A percentile compares a stretch with the other conserved stretches of the same genome.
Evolutionary conservation across 2,329 filamentous ascomycete species (phyloP).

Genomic region (Ciborinia camelliae): DNA sequence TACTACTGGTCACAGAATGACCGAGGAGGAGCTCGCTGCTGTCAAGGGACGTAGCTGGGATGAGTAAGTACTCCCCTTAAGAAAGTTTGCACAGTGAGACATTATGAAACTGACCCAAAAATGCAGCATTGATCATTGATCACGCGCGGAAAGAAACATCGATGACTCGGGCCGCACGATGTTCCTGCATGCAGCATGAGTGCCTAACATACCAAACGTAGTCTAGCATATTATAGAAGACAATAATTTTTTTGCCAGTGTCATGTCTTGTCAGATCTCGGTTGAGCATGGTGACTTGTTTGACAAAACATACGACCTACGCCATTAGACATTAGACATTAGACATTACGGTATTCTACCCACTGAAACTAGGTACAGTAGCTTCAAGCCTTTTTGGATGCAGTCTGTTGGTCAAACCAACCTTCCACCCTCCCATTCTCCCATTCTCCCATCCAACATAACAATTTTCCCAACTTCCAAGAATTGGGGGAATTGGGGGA

Average conservation of each 20-base stretch:
- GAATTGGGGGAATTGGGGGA: constrained; percentile 6
- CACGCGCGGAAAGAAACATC: constrained; percentile 26
- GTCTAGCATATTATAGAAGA: constrained; percentile 15
- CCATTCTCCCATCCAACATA: not conserved
- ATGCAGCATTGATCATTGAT: constrained; percentile 38
- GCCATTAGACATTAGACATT: constrained; percentile 15
- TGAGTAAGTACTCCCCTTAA: constrained; percentile 51
- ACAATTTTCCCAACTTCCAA: constrained; percentile 16
- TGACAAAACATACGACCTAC: constrained; percentile 18
- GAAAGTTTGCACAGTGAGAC: constrained; percentile 24
- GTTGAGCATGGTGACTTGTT: constrained; percentile 19
- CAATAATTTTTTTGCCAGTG: constrained; percentile 3
- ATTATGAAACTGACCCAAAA: constrained; percentile 33
- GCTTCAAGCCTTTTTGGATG: not conserved
- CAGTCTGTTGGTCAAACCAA: constrained; percentile 9
- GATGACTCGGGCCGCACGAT: constrained; percentile 22
- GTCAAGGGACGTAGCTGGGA: constrained; percentile 93
- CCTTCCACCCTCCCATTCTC: too few relatives aligned
- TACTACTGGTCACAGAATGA: constrained; percentile 86
- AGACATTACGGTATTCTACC: not conserved
- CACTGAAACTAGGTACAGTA: not conserved
- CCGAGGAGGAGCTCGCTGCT: constrained; percentile 76
- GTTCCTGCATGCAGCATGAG: constrained; percentile 22
- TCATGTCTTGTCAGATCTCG: constrained; percentile 17
- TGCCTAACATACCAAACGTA: constrained; percentile 20